Conservation (phyloP, 108 stramenopile species). For the Cylindrotheca fusiformis region DNA sequence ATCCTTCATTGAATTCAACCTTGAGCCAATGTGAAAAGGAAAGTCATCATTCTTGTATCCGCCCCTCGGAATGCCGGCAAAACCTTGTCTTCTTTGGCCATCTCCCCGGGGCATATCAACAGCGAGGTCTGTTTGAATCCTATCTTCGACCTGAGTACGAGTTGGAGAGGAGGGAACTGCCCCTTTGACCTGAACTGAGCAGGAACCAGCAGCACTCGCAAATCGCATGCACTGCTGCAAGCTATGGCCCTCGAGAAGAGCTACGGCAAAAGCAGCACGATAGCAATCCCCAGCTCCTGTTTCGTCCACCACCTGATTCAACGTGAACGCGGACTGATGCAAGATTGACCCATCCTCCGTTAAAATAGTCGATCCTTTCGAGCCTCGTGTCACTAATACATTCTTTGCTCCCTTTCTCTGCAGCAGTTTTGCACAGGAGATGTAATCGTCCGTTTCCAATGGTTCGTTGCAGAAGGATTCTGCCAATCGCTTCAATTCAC, state of each 20-base stretch:
- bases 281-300: slow-evolving; percentile 86
- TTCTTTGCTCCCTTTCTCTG: slow-evolving; percentile 56
- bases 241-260: slow-evolving; percentile 42
- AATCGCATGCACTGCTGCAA: slow-evolving; percentile 52
- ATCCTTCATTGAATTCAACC: slow-evolving; percentile 89
- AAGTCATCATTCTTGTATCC: slow-evolving; percentile 41
- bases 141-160: slow-evolving; percentile 39
- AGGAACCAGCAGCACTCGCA: slow-evolving; percentile 72
- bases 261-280: slow-evolving; percentile 82
- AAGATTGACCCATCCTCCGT: slow-evolving; percentile 24
- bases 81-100: not conserved
- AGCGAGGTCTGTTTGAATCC: too few species aligned
- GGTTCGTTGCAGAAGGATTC: slow-evolving; percentile 9
- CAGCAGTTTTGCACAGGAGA: slow-evolving; percentile 30
- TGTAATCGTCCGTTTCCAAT: slow-evolving; percentile 3
- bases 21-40: slow-evolving; percentile 75
- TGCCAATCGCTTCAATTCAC: slow-evolving; percentile 66
- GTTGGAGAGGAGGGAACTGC: slow-evolving; percentile 55
- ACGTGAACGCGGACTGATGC: slow-evolving; percentile 34
- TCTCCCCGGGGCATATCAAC: too few species aligned
- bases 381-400: slow-evolving; percentile 69
- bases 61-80: slow-evolving; percentile 19
- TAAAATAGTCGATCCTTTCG: slow-evolving; percentile 52
- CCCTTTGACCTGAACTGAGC: slow-evolving; percentile 58
- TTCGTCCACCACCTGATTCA: slow-evolving; percentile 66